These are phyloP conservation scores for Anthracocystis walkeri DNA, from an alignment of 1,284 basidiomycete species.

Conservation along the genomic window DNA sequence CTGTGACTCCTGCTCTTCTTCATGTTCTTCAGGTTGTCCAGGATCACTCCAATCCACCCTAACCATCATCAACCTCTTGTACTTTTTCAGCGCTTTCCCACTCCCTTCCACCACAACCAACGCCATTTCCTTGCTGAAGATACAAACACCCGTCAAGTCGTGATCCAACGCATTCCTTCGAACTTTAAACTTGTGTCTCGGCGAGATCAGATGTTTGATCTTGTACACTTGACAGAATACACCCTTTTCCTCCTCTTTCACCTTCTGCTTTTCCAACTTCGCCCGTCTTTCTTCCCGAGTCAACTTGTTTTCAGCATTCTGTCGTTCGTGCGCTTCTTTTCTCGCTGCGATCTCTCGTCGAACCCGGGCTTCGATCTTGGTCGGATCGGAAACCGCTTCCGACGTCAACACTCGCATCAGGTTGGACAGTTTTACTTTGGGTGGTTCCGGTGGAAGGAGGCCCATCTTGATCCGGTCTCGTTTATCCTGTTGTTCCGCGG, in stretches of 20 bases:
- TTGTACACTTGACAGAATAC: slow-evolving; percentile 86
- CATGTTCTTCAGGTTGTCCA: slow-evolving; percentile 72
- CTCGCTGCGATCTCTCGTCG: slow-evolving; percentile 91
- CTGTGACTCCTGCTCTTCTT: slow-evolving; percentile 47
- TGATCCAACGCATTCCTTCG: slow-evolving; percentile 93
- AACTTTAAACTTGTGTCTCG: slow-evolving; percentile 94
- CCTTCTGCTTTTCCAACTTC: slow-evolving; percentile 76
- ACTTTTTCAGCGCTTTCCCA: slow-evolving; percentile 84
- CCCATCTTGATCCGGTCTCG: slow-evolving; percentile 96
- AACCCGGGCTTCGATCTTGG: slow-evolving; percentile 94
- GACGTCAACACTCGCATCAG: slow-evolving; percentile 97
- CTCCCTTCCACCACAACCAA: slow-evolving; percentile 95
- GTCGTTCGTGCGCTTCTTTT: slow-evolving; percentile 86
- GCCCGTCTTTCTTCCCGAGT: slow-evolving; percentile 88
- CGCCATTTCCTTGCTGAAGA: slow-evolving; percentile 88
- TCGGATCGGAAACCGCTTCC: slow-evolving; percentile 95
- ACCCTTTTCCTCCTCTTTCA: slow-evolving; percentile 81
- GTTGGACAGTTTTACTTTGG: slow-evolving; percentile 95
- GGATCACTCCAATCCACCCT: slow-evolving; percentile 96
- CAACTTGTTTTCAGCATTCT: slow-evolving; percentile 90
- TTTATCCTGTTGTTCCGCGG: slow-evolving; percentile 92
- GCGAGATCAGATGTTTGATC: slow-evolving; percentile 88
- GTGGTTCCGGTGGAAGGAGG: slow-evolving; percentile 90
- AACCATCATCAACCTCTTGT: slow-evolving; percentile 86
- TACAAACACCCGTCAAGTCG: slow-evolving; percentile 85